phyloP scores from a whole-genome alignment of 306 rosid genomes.

The Cicer chorassanicum region DNA sequence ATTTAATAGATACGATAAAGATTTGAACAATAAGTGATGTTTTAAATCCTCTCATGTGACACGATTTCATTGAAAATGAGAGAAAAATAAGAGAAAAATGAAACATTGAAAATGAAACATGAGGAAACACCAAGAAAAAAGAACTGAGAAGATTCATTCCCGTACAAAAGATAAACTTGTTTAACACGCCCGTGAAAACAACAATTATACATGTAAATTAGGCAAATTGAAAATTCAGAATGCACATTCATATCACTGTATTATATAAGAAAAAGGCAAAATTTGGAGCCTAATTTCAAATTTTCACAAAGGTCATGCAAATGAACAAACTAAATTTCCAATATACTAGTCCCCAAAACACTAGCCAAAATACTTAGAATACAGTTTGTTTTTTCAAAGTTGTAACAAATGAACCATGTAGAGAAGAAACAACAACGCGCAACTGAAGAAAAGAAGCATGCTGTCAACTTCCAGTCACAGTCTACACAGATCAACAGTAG shows the following conservation, averaged over 20 bases:
- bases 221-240: slow-evolving; percentile 14
- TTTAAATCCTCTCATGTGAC: too few species aligned
- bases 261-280: slow-evolving; percentile 29
- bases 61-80: too few species aligned
- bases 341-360: slow-evolving; percentile 50
- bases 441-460: slow-evolving; percentile 49
- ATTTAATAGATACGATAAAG: not conserved
- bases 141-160: too few species aligned
- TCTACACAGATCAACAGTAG: slow-evolving; percentile 47
- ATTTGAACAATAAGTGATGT: not conserved
- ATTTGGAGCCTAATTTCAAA: slow-evolving; percentile 39
- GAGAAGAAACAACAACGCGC: slow-evolving; percentile 35
- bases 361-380: slow-evolving; percentile 53
- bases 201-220: slow-evolving; percentile 22
- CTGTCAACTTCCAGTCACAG: slow-evolving; percentile 45
- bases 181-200: not conserved
- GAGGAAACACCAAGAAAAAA: not conserved
- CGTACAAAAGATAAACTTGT: not conserved
- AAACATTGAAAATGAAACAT: too few species aligned
- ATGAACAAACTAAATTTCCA: slow-evolving; percentile 53
- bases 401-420: slow-evolving; percentile 48
- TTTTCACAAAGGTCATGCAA: slow-evolving; percentile 47
- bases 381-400: slow-evolving; percentile 53
- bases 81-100: too few species aligned
- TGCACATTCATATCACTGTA: slow-evolving; percentile 19